Conservation (phyloP, 768 basidiomycete species). For the Phallus indusiatus region DNA sequence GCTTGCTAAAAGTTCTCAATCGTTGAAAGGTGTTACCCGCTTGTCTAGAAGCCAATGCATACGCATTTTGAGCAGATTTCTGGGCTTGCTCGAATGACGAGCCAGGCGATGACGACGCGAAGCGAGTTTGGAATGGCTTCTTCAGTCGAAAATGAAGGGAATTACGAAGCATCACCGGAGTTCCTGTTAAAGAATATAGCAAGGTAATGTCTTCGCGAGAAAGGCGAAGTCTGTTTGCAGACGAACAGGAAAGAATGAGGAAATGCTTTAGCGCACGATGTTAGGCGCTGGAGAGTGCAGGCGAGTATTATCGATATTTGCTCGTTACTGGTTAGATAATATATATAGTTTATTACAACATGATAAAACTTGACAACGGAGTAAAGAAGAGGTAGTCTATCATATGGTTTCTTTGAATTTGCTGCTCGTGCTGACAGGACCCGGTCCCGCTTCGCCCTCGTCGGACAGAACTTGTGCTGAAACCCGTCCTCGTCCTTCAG, state of each 20-base stretch:
- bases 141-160: not conserved
- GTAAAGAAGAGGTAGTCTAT: not conserved
- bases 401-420: conserved; percentile 16
- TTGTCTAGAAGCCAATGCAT: conserved; percentile 47
- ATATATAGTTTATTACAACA: too few species aligned
- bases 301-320: too few species aligned
- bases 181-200: not conserved
- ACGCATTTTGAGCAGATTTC: conserved; percentile 64
- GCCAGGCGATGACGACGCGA: conserved; percentile 27
- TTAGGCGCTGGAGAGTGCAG: too few species aligned
- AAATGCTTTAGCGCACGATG: too few species aligned
- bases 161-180: not conserved
- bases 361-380: too few species aligned
- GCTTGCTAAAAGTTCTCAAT: conserved; percentile 38
- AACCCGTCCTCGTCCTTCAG: conserved; percentile 24
- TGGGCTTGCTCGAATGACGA: conserved; percentile 39
- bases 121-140: conserved; percentile 9
- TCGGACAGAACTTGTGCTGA: conserved; percentile 16
- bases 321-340: too few species aligned
- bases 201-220: not conserved
- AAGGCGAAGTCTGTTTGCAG: too few species aligned
- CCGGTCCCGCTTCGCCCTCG: conserved; percentile 9
- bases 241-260: too few species aligned
- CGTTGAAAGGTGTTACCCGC: conserved; percentile 44
- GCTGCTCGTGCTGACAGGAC: conserved; percentile 16